Percentiles rank a stretch among this genome's conserved stretches.
Conservation (phyloP, 2,329 filamentous ascomycete species). For the Fusarium sp. region DNA sequence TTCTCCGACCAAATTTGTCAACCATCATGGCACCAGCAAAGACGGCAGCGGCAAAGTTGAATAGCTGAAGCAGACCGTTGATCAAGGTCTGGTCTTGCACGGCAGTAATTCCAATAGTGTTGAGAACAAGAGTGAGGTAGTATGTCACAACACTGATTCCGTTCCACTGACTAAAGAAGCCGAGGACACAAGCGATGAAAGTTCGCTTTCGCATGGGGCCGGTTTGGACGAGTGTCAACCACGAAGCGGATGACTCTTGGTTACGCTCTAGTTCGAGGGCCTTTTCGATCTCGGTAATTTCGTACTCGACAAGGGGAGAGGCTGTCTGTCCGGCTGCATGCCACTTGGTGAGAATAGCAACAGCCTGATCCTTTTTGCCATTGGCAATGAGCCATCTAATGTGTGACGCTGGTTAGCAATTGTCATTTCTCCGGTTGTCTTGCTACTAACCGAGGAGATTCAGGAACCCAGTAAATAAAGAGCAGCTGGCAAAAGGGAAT, state of each 20-base stretch:
- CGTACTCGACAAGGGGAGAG: conserved; percentile 11
- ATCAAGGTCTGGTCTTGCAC: conserved; percentile 45
- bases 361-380: conserved; percentile 2
- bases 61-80: conserved; percentile 45
- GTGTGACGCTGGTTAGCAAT: background rate
- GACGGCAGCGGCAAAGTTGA: conserved; percentile 48
- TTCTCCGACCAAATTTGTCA: conserved; percentile 50
- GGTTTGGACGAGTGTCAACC: conserved; percentile 9
- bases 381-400: conserved; percentile 13
- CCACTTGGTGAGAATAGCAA: conserved; percentile 8
- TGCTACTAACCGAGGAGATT: conserved; percentile 1
- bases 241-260: conserved; percentile 17
- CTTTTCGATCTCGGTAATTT: conserved; percentile 16
- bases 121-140: conserved; percentile 49
- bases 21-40: conserved; percentile 48
- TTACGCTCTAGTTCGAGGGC: conserved; percentile 31
- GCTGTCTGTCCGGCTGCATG: conserved; percentile 3
- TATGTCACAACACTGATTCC: conserved; percentile 33
- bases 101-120: conserved; percentile 48
- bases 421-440: background rate
- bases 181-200: conserved; percentile 10
- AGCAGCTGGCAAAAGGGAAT: background rate
- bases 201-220: conserved; percentile 16
- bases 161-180: conserved; percentile 21
- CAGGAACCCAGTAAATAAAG: conserved; percentile 4